phyloP scores from a whole-genome alignment of 2,329 filamentous ascomycete species.

The Alternaria triticimaculans region DNA sequence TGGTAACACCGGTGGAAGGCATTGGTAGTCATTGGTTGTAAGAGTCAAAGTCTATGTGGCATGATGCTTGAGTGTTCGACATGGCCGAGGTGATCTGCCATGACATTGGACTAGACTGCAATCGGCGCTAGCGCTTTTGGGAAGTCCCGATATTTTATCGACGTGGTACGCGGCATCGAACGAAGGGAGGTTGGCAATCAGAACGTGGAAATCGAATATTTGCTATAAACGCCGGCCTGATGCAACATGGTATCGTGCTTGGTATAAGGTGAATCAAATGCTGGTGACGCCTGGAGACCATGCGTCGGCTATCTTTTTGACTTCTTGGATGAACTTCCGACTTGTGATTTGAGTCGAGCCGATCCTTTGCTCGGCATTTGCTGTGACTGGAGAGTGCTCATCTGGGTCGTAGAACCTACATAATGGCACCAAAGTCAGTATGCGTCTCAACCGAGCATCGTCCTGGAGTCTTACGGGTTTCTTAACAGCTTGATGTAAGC shows the following conservation, averaged over 20 bases:
- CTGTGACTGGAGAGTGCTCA: conserved; percentile 70
- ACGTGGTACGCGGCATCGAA: not conserved
- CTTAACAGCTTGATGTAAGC: conserved; percentile 88
- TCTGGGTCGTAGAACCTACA: conserved; percentile 82
- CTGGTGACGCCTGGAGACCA: conserved; percentile 78
- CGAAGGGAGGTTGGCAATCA: not conserved
- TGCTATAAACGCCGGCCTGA: conserved; percentile 32
- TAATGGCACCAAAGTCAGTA: conserved; percentile 75
- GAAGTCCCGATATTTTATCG: conserved; percentile 3
- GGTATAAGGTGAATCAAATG: conserved; percentile 54
- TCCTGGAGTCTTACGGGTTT: conserved; percentile 61
- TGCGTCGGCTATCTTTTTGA: conserved; percentile 81
- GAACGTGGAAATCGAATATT: not conserved
- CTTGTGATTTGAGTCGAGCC: conserved; percentile 76
- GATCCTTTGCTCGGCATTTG: conserved; percentile 53
- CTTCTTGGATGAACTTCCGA: conserved; percentile 78
- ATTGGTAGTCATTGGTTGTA: conserved; percentile 41
- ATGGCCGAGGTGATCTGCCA: conserved; percentile 30
- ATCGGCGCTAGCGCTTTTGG: conserved; percentile 30
- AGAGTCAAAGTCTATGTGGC: conserved; percentile 8
- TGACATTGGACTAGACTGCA: conserved; percentile 28
- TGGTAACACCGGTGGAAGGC: conserved; percentile 51
- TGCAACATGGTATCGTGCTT: conserved; percentile 31
- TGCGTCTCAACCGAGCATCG: not conserved
- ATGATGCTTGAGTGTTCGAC: conserved; percentile 12